phyloP scores from a whole-genome alignment of 2,329 filamentous ascomycete genomes.

The Penicillium olsonii region DNA sequence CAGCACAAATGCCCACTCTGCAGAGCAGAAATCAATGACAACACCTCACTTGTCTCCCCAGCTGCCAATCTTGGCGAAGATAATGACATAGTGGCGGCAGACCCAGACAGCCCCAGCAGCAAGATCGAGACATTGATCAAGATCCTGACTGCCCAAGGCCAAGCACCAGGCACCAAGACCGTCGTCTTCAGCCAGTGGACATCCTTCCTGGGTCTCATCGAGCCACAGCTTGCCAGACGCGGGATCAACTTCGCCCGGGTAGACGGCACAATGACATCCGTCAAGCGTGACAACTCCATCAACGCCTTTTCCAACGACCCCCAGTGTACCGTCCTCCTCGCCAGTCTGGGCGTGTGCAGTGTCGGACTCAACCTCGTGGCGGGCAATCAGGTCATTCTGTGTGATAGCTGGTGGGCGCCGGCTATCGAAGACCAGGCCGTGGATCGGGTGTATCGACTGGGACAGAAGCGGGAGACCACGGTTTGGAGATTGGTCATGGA shows the following conservation, averaged over 20 bases:
- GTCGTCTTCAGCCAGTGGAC: conserved; percentile 84
- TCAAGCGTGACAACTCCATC: conserved; percentile 71
- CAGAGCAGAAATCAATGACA: conserved; percentile 65
- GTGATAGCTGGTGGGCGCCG: conserved; percentile 89
- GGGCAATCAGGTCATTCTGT: conserved; percentile 80
- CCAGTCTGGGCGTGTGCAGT: conserved; percentile 77
- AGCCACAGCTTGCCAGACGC: conserved; percentile 64
- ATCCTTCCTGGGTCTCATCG: conserved; percentile 72
- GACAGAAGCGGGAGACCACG: conserved; percentile 75
- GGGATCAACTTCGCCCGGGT: conserved; percentile 69
- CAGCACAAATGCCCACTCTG: conserved; percentile 87
- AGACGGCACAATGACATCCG: conserved; percentile 75
- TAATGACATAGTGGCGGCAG: conserved; percentile 53
- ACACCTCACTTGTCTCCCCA: conserved; percentile 66
- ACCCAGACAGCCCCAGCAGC: conserved; percentile 69
- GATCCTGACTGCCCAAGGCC: conserved; percentile 71
- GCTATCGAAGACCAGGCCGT: conserved; percentile 91
- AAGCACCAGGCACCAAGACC: conserved; percentile 68
- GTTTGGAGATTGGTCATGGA: conserved; percentile 84
- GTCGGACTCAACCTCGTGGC: conserved; percentile 85
- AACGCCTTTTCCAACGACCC: conserved; percentile 66
- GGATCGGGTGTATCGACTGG: conserved; percentile 82
- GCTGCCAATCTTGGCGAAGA: conserved; percentile 57
- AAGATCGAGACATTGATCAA: conserved; percentile 79
- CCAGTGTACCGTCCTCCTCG: conserved; percentile 73